Evolutionary conservation across 768 basidiomycete genomes (phyloP).

Genomic region (Mycena maculata): DNA sequence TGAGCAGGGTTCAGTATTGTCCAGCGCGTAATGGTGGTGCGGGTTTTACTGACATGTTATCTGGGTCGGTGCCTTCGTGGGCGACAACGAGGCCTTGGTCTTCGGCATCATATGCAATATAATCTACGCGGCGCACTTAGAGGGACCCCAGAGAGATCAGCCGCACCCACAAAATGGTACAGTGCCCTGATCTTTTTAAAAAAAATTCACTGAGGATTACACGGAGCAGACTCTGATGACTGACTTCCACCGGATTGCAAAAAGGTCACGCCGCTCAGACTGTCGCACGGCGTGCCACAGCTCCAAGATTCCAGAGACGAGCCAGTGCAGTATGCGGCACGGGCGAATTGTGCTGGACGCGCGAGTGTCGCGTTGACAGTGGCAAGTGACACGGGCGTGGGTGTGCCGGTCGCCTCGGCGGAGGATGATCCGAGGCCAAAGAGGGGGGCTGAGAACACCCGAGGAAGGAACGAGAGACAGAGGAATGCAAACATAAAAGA

Average conservation of each 20-base stretch:
- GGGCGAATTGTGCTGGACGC: conserved; percentile 50
- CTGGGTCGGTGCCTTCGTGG: conserved; percentile 22
- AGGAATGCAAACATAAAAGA: conserved; percentile 2
- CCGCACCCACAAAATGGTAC: conserved; percentile 45
- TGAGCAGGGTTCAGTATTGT: neutral
- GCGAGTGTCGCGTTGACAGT: conserved; percentile 29
- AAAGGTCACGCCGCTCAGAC: conserved; percentile 19
- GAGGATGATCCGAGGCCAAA: conserved; percentile 12
- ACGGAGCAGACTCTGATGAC: conserved; percentile 20
- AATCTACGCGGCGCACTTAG: neutral
- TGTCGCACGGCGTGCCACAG: conserved; percentile 20
- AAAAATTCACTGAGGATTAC: conserved; percentile 1
- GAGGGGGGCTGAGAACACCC: conserved; percentile 6
- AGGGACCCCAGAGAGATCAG: neutral
- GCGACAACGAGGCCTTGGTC: conserved; percentile 23
- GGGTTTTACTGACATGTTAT: neutral
- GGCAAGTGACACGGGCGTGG: conserved; percentile 20
- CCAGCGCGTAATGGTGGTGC: neutral
- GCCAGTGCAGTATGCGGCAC: conserved; percentile 52
- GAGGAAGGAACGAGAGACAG: conserved; percentile 3
- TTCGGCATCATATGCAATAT: conserved; percentile 16
- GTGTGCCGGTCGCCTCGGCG: conserved; percentile 7
- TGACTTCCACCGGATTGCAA: conserved; percentile 49
- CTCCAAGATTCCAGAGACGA: conserved; percentile 43
- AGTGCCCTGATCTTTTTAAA: conserved; percentile 39